These are phyloP conservation scores for Phlebopus sp. DNA, from an alignment of 1,284 basidiomycete genomes.

Conservation along the genomic window DNA sequence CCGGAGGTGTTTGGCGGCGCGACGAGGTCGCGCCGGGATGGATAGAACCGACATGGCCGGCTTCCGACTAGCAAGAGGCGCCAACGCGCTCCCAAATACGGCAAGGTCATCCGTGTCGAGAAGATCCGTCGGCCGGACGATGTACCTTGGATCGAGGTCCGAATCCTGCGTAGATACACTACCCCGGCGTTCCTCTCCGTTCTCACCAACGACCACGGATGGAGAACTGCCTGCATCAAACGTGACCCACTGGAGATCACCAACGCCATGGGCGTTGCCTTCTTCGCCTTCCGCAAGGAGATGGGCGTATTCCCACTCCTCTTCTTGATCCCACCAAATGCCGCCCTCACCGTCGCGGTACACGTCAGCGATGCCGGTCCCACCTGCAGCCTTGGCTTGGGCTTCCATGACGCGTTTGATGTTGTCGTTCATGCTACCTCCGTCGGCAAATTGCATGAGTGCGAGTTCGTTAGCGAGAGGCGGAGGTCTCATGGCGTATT, in stretches of 20 bases:
- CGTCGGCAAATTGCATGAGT: slow-evolving; percentile 64
- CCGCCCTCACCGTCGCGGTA: slow-evolving; percentile 58
- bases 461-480: slow-evolving; percentile 61
- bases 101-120: slow-evolving; percentile 34
- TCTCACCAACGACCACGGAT: slow-evolving; percentile 12
- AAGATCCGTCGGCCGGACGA: slow-evolving; percentile 43
- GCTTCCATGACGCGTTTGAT: slow-evolving; percentile 52
- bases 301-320: slow-evolving; percentile 63
- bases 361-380: slow-evolving; percentile 44
- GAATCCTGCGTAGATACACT: slow-evolving; percentile 51
- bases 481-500: slow-evolving; percentile 37
- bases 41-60: slow-evolving; percentile 33
- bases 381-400: slow-evolving; percentile 44
- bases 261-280: slow-evolving; percentile 7
- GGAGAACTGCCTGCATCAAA: slow-evolving; percentile 32
- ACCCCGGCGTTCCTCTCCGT: slow-evolving; percentile 39
- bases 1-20: slow-evolving; percentile 39
- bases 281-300: slow-evolving; percentile 42
- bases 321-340: slow-evolving; percentile 69
- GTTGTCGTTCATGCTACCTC: slow-evolving; percentile 58
- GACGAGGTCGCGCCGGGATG: slow-evolving; percentile 39
- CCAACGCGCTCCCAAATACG: slow-evolving; percentile 22
- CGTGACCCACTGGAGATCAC: slow-evolving; percentile 42
- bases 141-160: slow-evolving; percentile 47
- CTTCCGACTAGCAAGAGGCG: slow-evolving; percentile 23